phyloP scores from a whole-genome alignment of 495 filamentous ascomycete species.

The Hypoxylon fuscum region DNA sequence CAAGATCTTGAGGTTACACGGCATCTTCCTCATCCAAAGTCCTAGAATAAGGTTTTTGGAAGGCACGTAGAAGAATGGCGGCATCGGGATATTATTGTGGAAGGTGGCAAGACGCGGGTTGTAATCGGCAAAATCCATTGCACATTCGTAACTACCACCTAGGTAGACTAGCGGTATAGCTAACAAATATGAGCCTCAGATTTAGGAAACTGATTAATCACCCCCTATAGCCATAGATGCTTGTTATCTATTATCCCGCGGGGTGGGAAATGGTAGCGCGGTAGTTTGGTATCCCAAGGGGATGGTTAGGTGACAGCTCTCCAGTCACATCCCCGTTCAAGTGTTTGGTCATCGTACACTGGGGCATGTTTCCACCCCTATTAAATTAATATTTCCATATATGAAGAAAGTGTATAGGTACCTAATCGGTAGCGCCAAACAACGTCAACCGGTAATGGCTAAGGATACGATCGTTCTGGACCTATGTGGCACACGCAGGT shows the following conservation, averaged over 20 bases:
- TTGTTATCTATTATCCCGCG: slow-evolving; percentile 1
- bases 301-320: neutral
- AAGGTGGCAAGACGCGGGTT: slow-evolving; percentile 12
- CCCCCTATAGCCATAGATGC: neutral
- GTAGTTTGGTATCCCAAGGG: neutral
- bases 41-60: neutral
- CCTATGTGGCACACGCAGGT: too few relatives aligned
- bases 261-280: neutral
- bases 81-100: slow-evolving; percentile 1
- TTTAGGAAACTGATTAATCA: neutral
- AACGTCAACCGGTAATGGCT: too few relatives aligned
- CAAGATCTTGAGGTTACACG: slow-evolving; percentile 1
- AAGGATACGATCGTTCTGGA: too few relatives aligned
- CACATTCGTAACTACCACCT: neutral
- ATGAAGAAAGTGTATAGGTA: too few relatives aligned
- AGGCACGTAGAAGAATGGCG: neutral
- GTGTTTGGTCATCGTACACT: neutral
- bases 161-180: slow-evolving; percentile 6
- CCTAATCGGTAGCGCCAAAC: too few relatives aligned
- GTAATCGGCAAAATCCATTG: neutral
- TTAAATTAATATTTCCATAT: too few relatives aligned
- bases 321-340: neutral
- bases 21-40: neutral
- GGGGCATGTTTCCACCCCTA: neutral
- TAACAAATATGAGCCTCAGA: slow-evolving; percentile 15